Evolutionary conservation across 257 asterid species (phyloP).

Genomic region (Craterostigma plantagineum): DNA sequence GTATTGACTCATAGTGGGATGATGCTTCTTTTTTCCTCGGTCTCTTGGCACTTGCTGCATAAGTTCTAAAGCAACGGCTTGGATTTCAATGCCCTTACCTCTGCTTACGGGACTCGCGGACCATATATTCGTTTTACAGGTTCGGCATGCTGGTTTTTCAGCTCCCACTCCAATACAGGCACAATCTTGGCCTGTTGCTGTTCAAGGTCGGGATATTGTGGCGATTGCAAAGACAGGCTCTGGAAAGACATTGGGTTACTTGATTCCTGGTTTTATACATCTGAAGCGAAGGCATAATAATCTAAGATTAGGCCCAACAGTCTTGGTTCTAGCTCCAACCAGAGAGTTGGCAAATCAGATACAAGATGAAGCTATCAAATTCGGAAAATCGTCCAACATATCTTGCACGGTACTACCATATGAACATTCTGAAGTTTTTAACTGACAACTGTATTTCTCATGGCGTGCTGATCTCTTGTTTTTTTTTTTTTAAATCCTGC

Average conservation of each 20-base stretch:
- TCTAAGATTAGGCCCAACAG: conserved; percentile 80
- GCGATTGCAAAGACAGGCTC: conserved; percentile 99
- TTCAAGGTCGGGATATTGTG: conserved; percentile 83
- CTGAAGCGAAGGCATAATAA: conserved; percentile 42
- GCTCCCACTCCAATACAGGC: conserved; percentile 99
- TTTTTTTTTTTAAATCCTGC: conserved; percentile 1
- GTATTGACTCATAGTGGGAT: conserved; percentile 49
- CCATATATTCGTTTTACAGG: conserved; percentile 52
- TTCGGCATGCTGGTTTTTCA: conserved; percentile 74
- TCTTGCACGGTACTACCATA: conserved; percentile 66
- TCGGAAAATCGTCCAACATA: conserved; percentile 72
- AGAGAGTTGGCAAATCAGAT: conserved; percentile 97
- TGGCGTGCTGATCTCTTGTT: not conserved
- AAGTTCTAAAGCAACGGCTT: conserved; percentile 19
- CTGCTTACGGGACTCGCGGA: conserved; percentile 2
- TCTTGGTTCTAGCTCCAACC: conserved; percentile 89
- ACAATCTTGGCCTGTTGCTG: conserved; percentile 97
- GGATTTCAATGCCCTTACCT: conserved; percentile 19
- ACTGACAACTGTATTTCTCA: not conserved
- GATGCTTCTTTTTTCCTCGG: conserved; percentile 69
- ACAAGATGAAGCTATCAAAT: conserved; percentile 86
- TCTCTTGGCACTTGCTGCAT: conserved; percentile 17
- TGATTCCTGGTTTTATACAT: conserved; percentile 82
- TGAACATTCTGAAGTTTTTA: not conserved
- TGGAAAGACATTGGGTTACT: conserved; percentile 91